Conservation (phyloP, 2,329 filamentous ascomycete genomes). For the Sporothrix luriei region DNA sequence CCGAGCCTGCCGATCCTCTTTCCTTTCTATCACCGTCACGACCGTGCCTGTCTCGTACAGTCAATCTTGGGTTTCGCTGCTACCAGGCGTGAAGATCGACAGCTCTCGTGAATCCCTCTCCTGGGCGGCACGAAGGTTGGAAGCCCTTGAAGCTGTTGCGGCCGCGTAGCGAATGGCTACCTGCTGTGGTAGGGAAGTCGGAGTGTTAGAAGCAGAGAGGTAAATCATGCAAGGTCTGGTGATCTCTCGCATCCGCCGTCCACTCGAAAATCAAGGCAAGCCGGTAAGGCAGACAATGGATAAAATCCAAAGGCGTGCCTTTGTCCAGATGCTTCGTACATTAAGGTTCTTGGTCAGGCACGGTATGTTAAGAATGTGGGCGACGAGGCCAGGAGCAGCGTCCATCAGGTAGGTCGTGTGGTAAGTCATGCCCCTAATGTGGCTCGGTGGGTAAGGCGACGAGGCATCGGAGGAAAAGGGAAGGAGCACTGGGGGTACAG, state of each 20-base stretch:
- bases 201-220: not conserved
- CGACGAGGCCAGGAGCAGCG: not conserved
- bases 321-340: not conserved
- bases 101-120: not conserved
- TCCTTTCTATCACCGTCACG: not conserved
- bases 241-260: not conserved
- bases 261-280: not conserved
- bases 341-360: too few species aligned
- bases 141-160: not conserved
- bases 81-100: conserved; percentile 10
- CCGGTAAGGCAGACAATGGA: not conserved
- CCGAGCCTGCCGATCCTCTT: conserved; percentile 12
- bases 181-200: conserved; percentile 10
- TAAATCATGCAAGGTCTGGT: not conserved
- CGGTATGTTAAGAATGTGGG: too few species aligned
- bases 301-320: not conserved
- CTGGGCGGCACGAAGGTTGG: not conserved
- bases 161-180: not conserved
- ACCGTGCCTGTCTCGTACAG: not conserved
- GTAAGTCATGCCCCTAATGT: too few species aligned
- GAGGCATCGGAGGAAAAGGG: conserved; percentile 1
- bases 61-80: not conserved
- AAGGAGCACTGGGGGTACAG: not conserved
- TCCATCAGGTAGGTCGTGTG: too few species aligned
- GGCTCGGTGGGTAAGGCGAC: too few species aligned